Base-by-base conservation (phyloP, 2,329 filamentous ascomycete species). In the Podosphaera leucotricha region DNA sequence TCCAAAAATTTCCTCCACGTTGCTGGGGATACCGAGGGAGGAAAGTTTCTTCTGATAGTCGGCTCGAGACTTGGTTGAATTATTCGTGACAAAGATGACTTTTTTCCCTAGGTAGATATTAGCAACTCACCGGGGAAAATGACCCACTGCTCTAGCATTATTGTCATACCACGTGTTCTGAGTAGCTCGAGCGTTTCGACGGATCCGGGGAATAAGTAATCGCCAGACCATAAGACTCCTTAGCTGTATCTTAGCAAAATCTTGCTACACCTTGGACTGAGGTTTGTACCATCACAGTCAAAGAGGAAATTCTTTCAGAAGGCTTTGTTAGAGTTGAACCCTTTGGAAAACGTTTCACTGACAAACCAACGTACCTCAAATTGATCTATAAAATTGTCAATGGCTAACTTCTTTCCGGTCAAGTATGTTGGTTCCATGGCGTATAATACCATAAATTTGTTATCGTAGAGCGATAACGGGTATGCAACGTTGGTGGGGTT, bases 161-260 rank as follows among this genome's bases (percentile, higher is more conserved):
- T 13, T 11, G 4, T 33, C 28, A 33, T 46, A 55, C 85, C 84
- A 74, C 75, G 80, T 46, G 74, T 77, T 56, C 83, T 77, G 49
- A 98, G 66, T 62, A 92, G 68, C 48, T 84, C 72, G 33, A 98
- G 64, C 0, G 85, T 92, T 62, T 94, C 84, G 3, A 82, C 78
- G 4, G 85, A 77, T 44, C 80, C 80, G 13, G 83, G 77, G 53
- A 90, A 94, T 10, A 92, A 66, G 59, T 87, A 78, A 57, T 94
- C 84, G 42, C 90, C 90, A 15, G 86, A 93, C 90, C 90, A 98
- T 47, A 98, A 67, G 33, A 98, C 90, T 58, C 87, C 86, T 92
- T 41, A 18, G 39, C 43, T 22, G 42, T 15, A 42, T 20, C 46
- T 56, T 30, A 57, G 52, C 11, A 18, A n/a, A n/a, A n/a, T n/a